Evolutionary conservation across 495 filamentous ascomycete genomes (phyloP).

Genomic region (Penicillium longicatenatum): DNA sequence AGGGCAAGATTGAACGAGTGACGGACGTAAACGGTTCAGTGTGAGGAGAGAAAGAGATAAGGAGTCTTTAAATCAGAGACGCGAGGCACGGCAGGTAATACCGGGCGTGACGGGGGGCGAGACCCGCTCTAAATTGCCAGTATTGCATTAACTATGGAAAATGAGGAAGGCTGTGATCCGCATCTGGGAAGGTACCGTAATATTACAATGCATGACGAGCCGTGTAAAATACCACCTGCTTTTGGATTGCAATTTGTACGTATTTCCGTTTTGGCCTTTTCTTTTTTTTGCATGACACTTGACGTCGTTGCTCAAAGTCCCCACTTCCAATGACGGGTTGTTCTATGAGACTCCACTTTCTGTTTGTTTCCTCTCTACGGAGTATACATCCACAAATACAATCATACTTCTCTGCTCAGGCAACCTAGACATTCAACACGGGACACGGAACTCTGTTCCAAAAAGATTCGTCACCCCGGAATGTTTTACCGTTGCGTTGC

Average conservation of each 20-base stretch:
- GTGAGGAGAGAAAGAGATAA: conserved; percentile 22
- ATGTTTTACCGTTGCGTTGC: conserved; percentile 18
- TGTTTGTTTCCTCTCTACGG: neutral
- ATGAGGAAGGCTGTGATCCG: conserved; percentile 1
- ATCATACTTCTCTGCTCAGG: neutral
- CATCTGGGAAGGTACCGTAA: conserved; percentile 16
- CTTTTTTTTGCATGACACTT: neutral
- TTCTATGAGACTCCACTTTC: neutral
- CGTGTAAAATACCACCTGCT: conserved; percentile 1
- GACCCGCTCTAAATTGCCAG: conserved; percentile 3
- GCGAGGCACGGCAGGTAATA: conserved; percentile 18
- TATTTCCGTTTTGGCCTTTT: neutral
- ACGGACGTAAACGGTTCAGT: neutral
- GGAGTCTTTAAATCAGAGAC: conserved; percentile 25
- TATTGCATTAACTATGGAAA: neutral
- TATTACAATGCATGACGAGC: conserved; percentile 13
- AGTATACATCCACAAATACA: neutral
- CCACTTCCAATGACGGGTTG: neutral
- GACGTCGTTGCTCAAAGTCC: neutral
- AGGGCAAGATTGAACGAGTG: neutral
- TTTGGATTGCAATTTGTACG: neutral
- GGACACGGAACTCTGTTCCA: conserved; percentile 16
- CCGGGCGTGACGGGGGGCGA: conserved; percentile 26
- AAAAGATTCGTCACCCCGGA: conserved; percentile 26
- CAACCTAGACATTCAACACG: neutral